phyloP scores from a whole-genome alignment of 495 filamentous ascomycete species.

The Penicillium subrubescens region DNA sequence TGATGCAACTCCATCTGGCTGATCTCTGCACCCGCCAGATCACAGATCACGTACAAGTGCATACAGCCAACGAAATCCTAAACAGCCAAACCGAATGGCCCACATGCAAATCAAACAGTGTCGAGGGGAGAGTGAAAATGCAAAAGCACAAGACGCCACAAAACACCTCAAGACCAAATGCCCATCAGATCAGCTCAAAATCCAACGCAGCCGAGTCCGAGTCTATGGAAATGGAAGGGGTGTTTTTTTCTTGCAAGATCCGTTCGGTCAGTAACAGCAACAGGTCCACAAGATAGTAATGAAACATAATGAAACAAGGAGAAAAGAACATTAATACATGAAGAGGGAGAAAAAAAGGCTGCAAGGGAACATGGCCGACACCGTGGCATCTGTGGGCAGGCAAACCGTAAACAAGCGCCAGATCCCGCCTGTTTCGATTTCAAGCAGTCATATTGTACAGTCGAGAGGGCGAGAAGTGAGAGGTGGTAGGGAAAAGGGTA shows the following conservation, averaged over 20 bases:
- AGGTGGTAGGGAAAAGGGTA: slow-evolving; percentile 4
- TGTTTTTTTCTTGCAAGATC: slow-evolving; percentile 6
- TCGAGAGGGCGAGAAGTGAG: slow-evolving; percentile 21
- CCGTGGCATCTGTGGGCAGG: slow-evolving; percentile 33
- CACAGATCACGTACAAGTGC: neutral
- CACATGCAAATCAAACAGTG: slow-evolving; percentile 36
- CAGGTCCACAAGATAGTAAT: slow-evolving; percentile 1
- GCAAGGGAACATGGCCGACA: slow-evolving; percentile 17
- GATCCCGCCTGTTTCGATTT: slow-evolving; percentile 44
- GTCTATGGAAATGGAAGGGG: slow-evolving; percentile 24
- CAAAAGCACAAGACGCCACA: slow-evolving; percentile 34
- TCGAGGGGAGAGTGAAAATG: slow-evolving; percentile 43
- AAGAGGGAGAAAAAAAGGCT: slow-evolving; percentile 20
- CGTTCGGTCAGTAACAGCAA: neutral
- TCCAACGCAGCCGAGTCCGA: slow-evolving; percentile 22
- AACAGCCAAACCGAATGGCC: slow-evolving; percentile 21
- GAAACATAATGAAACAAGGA: slow-evolving; percentile 16
- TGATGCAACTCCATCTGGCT: slow-evolving; percentile 12
- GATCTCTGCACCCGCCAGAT: neutral
- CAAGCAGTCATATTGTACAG: slow-evolving; percentile 48
- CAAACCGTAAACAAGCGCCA: slow-evolving; percentile 37
- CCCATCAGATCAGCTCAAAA: slow-evolving; percentile 27
- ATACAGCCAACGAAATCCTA: slow-evolving; percentile 10
- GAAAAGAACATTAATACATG: slow-evolving; percentile 35
- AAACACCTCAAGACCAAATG: slow-evolving; percentile 35